Conservation (phyloP, 1,139 yeast genomes). For the Entelexis paramagnoliae region DNA sequence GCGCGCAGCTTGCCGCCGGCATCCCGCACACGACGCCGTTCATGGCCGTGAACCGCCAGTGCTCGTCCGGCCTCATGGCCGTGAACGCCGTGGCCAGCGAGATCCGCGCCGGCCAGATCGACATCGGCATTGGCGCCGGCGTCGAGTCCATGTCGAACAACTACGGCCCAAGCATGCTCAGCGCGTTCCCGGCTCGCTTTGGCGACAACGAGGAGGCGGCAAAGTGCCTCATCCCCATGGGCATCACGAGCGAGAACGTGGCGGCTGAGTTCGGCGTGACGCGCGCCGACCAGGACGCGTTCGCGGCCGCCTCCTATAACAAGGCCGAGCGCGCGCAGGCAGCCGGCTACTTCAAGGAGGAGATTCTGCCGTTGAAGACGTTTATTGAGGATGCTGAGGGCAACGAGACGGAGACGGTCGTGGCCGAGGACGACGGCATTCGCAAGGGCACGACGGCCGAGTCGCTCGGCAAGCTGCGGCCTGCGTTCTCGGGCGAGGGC, state of each 20-base stretch:
- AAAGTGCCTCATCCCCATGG: constrained; percentile 80
- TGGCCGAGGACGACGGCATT: constrained; percentile 82
- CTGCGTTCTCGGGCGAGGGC: constrained; percentile 82
- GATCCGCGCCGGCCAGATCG: constrained; percentile 78
- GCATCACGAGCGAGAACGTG: constrained; percentile 74
- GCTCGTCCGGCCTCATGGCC: constrained; percentile 89
- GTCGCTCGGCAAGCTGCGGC: constrained; percentile 60
- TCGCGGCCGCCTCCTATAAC: constrained; percentile 36
- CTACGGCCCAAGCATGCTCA: constrained; percentile 60
- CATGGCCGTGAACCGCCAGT: constrained; percentile 79
- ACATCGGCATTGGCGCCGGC: constrained; percentile 83
- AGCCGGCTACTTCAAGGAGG: constrained; percentile 68
- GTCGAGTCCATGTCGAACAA: constrained; percentile 84
- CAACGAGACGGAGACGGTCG: constrained; percentile 37
- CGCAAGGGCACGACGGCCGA: constrained; percentile 76
- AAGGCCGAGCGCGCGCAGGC: constrained; percentile 71
- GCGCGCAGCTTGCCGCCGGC: constrained; percentile 68
- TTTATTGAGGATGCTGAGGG: constrained; percentile 32
- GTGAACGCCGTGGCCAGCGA: constrained; percentile 82
- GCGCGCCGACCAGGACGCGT: constrained; percentile 37
- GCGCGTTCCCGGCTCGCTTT: constrained; percentile 49
- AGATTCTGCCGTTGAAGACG: constrained; percentile 64
- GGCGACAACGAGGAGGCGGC: constrained; percentile 41
- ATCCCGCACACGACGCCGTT: constrained; percentile 63
- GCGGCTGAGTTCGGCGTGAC: constrained; percentile 39